These are phyloP conservation scores for Tetrapisispora arboricola DNA, from an alignment of 805 yeast species.

Conservation along the genomic window DNA sequence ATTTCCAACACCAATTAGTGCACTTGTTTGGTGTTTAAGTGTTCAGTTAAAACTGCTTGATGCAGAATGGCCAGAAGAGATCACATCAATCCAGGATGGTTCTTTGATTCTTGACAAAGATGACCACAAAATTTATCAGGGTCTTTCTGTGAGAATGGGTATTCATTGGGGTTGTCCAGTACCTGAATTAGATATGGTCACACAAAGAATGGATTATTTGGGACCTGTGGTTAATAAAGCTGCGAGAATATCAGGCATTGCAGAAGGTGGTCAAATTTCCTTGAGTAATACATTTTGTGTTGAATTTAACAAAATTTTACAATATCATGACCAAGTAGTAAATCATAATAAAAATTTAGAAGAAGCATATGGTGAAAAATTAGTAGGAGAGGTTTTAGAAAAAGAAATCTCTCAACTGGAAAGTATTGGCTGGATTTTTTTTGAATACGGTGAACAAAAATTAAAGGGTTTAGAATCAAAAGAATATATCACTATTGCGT, in stretches of 20 bases:
- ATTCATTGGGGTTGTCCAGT: slow-evolving; percentile 98
- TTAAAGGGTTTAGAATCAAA: slow-evolving; percentile 92
- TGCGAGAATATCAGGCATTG: slow-evolving; percentile 84
- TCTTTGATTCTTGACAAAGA: slow-evolving; percentile 60
- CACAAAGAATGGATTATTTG: slow-evolving; percentile 95
- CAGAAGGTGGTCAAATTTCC: slow-evolving; percentile 97
- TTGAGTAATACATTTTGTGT: slow-evolving; percentile 71
- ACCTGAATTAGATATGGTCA: slow-evolving; percentile 87
- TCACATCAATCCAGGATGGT: slow-evolving; percentile 75
- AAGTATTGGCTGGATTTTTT: slow-evolving; percentile 57
- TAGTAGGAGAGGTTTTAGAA: slow-evolving; percentile 48
- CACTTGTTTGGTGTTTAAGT: slow-evolving; percentile 87
- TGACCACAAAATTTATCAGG: slow-evolving; percentile 59
- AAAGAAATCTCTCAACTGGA: slow-evolving; percentile 55
- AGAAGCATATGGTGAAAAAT: slow-evolving; percentile 35
- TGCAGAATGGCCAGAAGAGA: slow-evolving; percentile 95
- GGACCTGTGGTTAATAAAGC: slow-evolving; percentile 98
- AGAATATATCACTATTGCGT: slow-evolving; percentile 70
- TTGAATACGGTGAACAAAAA: slow-evolving; percentile 74
- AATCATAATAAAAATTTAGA: slow-evolving; percentile 22
- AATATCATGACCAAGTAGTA: slow-evolving; percentile 27
- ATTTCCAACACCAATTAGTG: slow-evolving; percentile 84
- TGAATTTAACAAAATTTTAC: slow-evolving; percentile 53
- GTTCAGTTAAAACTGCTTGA: slow-evolving; percentile 75
- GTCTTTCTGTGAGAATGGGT: slow-evolving; percentile 95